Conservation (phyloP, 228 moss, liverwort and hornwort genomes). For the Sphagnum fallax region DNA sequence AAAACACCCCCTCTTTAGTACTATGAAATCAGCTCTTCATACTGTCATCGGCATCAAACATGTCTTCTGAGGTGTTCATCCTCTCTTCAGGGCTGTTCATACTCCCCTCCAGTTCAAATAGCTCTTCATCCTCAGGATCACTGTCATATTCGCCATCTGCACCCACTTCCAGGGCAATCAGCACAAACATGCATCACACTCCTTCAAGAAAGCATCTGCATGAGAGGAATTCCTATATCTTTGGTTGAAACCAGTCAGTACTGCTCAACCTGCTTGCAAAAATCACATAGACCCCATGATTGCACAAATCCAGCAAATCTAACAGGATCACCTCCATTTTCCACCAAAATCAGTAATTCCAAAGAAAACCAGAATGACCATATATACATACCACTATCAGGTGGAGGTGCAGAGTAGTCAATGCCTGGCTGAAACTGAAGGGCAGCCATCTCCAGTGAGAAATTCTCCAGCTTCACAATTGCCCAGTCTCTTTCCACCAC, state of each 20-base stretch:
- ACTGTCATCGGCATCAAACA: conserved; percentile 2
- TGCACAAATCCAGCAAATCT: too few relatives aligned
- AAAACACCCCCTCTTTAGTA: conserved; percentile 23
- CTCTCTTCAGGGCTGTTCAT: conserved; percentile 39
- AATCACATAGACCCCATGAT: too few relatives aligned
- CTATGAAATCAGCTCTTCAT: conserved; percentile 3
- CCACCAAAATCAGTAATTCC: too few relatives aligned
- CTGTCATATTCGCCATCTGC: conserved; percentile 60
- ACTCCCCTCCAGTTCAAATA: conserved; percentile 57
- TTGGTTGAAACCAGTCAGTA: too few relatives aligned
- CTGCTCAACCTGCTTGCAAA: too few relatives aligned
- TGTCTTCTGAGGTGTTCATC: too few relatives aligned
- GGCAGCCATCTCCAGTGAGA: conserved; percentile 33
- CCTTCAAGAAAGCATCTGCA: not conserved
- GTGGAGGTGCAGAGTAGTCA: conserved; percentile 47
- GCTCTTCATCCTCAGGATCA: conserved; percentile 49
- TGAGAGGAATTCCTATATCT: not conserved
- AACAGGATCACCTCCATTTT: too few relatives aligned
- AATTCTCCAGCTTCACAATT: conserved; percentile 43
- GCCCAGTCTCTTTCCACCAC: conserved; percentile 44
- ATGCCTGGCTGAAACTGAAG: conserved; percentile 53
- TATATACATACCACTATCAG: conserved; percentile 43
- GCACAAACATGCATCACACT: not conserved
- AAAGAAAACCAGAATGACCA: too few relatives aligned
- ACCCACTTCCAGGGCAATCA: not conserved